Conservation (phyloP, 768 basidiomycete genomes). For the Suillus paluster region DNA sequence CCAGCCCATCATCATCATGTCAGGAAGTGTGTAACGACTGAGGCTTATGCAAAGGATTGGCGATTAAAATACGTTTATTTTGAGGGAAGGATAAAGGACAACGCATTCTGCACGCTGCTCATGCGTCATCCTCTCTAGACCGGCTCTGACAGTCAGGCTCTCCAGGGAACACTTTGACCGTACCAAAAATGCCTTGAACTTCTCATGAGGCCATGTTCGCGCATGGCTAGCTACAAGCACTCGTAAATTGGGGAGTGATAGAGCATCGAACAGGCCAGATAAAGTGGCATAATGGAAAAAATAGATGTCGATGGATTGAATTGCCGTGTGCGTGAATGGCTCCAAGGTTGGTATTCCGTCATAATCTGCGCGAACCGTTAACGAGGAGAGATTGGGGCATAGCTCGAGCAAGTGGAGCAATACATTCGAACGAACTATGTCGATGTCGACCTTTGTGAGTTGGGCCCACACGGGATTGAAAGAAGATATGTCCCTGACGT, state of each 20-base stretch:
- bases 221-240: slow-evolving; percentile 13
- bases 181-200: slow-evolving; percentile 22
- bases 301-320: slow-evolving; percentile 19
- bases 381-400: background rate
- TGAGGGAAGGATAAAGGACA: slow-evolving; percentile 21
- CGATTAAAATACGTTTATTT: background rate
- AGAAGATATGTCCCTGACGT: background rate
- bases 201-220: slow-evolving; percentile 17
- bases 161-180: slow-evolving; percentile 26
- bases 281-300: no score
- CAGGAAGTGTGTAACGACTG: no score
- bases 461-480: slow-evolving; percentile 24
- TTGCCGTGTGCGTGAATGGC: slow-evolving; percentile 16
- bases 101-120: slow-evolving; percentile 16
- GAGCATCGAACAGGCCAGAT: slow-evolving; percentile 15
- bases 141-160: slow-evolving; percentile 20
- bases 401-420: slow-evolving; percentile 7
- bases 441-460: slow-evolving; percentile 19
- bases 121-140: slow-evolving; percentile 19
- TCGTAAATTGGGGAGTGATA: slow-evolving; percentile 19
- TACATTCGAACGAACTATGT: background rate
- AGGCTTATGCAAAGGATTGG: no score
- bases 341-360: slow-evolving; percentile 1
- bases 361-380: slow-evolving; percentile 11
- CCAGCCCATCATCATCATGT: no score